A percentile compares a stretch with the other conserved stretches of the same genome.
phyloP scores from a whole-genome alignment of 2,329 filamentous ascomycete genomes.

The Aspergillus pseudoglaucus region DNA sequence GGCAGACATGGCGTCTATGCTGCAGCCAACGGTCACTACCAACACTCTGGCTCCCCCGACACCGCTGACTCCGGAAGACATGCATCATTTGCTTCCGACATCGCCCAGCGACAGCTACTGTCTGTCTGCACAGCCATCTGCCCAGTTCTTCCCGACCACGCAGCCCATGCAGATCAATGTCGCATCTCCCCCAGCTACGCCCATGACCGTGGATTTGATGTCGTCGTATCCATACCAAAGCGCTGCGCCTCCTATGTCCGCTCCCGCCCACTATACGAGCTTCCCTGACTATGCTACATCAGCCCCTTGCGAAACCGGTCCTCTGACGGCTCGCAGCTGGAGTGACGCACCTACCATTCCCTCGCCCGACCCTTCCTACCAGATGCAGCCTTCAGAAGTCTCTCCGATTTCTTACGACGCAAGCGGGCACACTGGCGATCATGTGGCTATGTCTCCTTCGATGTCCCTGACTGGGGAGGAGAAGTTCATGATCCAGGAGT shows the following conservation, averaged over 20 bases:
- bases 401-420: constrained; percentile 34
- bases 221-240: constrained; percentile 32
- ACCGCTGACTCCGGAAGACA: constrained; percentile 38
- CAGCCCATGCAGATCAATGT: constrained; percentile 38
- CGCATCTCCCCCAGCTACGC: constrained; percentile 41
- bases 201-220: constrained; percentile 32
- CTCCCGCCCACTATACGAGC: constrained; percentile 36
- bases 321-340: constrained; percentile 38
- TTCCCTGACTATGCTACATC: constrained; percentile 32
- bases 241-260: constrained; percentile 36
- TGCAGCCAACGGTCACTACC: constrained; percentile 29
- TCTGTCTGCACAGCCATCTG: constrained; percentile 26
- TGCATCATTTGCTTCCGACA: constrained; percentile 35
- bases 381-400: constrained; percentile 28
- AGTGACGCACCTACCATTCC: constrained; percentile 32
- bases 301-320: constrained; percentile 29
- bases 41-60: constrained; percentile 36
- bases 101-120: constrained; percentile 36
- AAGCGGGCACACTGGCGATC: constrained; percentile 21
- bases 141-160: constrained; percentile 31
- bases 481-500: constrained; percentile 41
- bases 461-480: constrained; percentile 30
- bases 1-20: constrained; percentile 26
- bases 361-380: constrained; percentile 35
- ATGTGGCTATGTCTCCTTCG: constrained; percentile 22